Evolutionary conservation across 176 grass and related monocot genomes (phyloP).

Genomic region (Aegilops longissima): DNA sequence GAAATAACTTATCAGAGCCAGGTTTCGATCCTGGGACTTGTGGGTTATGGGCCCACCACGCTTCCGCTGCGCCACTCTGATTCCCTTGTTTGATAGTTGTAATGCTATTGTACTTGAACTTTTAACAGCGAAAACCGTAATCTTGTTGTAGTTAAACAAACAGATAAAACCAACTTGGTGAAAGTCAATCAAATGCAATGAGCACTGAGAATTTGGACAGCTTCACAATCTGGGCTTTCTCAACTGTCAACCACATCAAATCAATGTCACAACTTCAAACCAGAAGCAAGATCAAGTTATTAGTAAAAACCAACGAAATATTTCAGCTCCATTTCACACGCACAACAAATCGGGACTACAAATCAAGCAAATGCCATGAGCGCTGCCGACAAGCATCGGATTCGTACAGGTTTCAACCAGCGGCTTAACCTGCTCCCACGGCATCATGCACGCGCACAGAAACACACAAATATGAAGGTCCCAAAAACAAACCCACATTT

Average conservation of each 20-base stretch:
- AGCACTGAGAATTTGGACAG: too few species aligned
- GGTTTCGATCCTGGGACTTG: constrained; percentile 72
- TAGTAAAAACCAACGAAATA: too few species aligned
- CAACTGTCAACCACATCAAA: too few species aligned
- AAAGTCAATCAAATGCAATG: too few species aligned
- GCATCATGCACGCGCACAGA: neutral
- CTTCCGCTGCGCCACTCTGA: constrained; percentile 95
- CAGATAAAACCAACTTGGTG: too few species aligned
- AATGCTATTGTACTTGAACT: too few species aligned
- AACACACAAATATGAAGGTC: constrained; percentile 36
- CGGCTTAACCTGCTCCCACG: neutral
- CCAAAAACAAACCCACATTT: constrained; percentile 26
- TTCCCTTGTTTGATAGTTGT: neutral
- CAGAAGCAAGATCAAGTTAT: too few species aligned
- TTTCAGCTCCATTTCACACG: too few species aligned
- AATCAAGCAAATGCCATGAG: neutral
- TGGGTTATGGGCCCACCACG: constrained; percentile 93
- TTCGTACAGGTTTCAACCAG: constrained; percentile 6
- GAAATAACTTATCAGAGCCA: constrained; percentile 38
- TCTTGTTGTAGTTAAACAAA: too few species aligned
- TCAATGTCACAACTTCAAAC: too few species aligned
- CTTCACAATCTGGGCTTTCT: too few species aligned
- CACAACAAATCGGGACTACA: neutral
- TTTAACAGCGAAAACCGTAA: too few species aligned
- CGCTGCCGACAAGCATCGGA: neutral